phyloP scores from a whole-genome alignment of 1,139 yeast species.

The Chernovozyma sophiae-reginae region DNA sequence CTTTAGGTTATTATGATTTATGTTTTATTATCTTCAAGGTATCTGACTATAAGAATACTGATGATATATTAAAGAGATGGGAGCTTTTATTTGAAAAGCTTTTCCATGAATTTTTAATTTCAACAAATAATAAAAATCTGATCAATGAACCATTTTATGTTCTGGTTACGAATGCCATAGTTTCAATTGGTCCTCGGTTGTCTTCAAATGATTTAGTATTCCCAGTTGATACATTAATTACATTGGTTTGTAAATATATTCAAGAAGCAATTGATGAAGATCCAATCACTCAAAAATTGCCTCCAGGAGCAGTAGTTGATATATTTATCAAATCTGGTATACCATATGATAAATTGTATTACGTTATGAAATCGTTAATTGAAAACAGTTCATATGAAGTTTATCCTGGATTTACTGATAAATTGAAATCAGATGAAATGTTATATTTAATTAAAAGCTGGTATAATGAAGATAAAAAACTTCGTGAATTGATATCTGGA shows the following conservation, averaged over 20 bases:
- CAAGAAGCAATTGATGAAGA: constrained; percentile 30
- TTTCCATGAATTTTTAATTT: constrained; percentile 30
- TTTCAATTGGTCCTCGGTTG: constrained; percentile 41
- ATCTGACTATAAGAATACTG: constrained; percentile 74
- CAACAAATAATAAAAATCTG: constrained; percentile 19
- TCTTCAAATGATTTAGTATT: constrained; percentile 65
- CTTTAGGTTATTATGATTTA: constrained; percentile 80
- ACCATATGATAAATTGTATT: constrained; percentile 64
- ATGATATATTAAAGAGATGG: constrained; percentile 72
- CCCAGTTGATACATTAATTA: constrained; percentile 71
- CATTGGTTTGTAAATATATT: constrained; percentile 46
- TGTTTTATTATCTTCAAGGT: constrained; percentile 75
- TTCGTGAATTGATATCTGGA: constrained; percentile 49
- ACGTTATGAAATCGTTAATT: constrained; percentile 61
- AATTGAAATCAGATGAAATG: constrained; percentile 49
- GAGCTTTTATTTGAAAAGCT: constrained; percentile 52
- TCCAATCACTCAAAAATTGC: constrained; percentile 40
- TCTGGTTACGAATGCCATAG: constrained; percentile 34
- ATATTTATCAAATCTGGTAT: constrained; percentile 77
- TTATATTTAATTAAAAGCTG: constrained; percentile 57
- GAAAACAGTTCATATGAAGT: constrained; percentile 57
- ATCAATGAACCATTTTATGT: constrained; percentile 36
- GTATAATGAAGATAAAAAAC: constrained; percentile 60
- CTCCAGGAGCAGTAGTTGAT: constrained; percentile 48
- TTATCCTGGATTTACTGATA: constrained; percentile 41